A percentile compares a stretch with the other conserved stretches of the same genome.
phyloP scores from a whole-genome alignment of 2,329 filamentous ascomycete genomes.

The Phialemoniopsis sp. region DNA sequence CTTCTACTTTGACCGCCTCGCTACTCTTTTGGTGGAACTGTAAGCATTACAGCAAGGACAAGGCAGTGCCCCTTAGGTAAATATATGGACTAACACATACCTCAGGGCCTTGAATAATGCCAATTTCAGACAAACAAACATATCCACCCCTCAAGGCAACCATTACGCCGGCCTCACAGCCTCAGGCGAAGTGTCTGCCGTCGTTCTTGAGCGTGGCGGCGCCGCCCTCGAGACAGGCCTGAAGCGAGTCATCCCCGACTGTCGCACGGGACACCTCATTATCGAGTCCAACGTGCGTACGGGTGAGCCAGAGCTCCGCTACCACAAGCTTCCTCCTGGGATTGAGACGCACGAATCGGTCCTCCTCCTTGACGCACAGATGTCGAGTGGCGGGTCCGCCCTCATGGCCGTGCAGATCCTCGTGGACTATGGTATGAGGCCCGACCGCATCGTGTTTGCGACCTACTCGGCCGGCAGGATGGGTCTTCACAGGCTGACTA shows the following conservation, averaged over 20 bases:
- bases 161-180: conserved; percentile 68
- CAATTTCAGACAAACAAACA: conserved; percentile 57
- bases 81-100: not conserved
- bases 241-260: conserved; percentile 88
- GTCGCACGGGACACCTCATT: conserved; percentile 79
- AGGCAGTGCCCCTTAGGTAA: not conserved
- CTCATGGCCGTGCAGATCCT: conserved; percentile 97
- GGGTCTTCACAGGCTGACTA: conserved; percentile 79
- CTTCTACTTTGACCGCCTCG: conserved; percentile 92
- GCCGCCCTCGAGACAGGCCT: conserved; percentile 84
- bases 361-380: conserved; percentile 86
- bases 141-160: conserved; percentile 68
- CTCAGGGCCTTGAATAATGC: conserved; percentile 71
- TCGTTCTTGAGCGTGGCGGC: conserved; percentile 84
- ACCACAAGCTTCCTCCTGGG: conserved; percentile 71
- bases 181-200: conserved; percentile 74
- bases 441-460: conserved; percentile 84
- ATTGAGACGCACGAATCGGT: conserved; percentile 67
- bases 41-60: conserved; percentile 19
- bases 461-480: conserved; percentile 86
- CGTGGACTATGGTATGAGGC: conserved; percentile 84
- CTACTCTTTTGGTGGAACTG: conserved; percentile 79
- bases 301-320: conserved; percentile 91
- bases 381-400: conserved; percentile 80
- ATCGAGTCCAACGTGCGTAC: conserved; percentile 85